Evolutionary conservation across 139 green algal genomes (phyloP).

Genomic region (Deuterostichococcus epilithicus): DNA sequence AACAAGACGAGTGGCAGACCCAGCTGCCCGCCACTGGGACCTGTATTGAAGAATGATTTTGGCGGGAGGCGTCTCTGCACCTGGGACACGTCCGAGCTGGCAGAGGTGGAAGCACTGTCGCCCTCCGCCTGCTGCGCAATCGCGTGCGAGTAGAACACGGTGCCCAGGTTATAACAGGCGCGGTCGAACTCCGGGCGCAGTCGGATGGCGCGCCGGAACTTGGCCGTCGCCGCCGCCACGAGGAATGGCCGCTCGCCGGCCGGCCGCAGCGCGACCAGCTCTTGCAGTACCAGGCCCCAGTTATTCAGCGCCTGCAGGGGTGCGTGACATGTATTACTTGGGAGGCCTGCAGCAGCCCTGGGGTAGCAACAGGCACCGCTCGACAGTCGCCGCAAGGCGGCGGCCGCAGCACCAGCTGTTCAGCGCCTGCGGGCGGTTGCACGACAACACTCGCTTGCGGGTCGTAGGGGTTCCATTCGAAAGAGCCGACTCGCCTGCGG

Average conservation of each 20-base stretch:
- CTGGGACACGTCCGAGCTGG: slow-evolving; percentile 4
- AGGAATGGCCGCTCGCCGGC: slow-evolving; percentile 29
- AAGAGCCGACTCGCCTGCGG: slow-evolving; percentile 35
- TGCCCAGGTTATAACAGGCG: slow-evolving; percentile 77
- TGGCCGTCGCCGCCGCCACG: slow-evolving; percentile 44
- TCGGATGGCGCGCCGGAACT: slow-evolving; percentile 65
- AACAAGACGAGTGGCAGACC: too few relatives aligned
- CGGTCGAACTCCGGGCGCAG: slow-evolving; percentile 70
- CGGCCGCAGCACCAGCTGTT: too few relatives aligned
- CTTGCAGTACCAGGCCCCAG: slow-evolving; percentile 75
- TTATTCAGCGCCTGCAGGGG: slow-evolving; percentile 67
- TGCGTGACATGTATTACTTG: background rate
- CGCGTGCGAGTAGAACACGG: slow-evolving; percentile 71
- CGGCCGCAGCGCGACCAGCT: slow-evolving; percentile 28
- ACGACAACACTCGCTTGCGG: background rate
- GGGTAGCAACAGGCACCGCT: too few relatives aligned
- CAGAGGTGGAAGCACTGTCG: background rate
- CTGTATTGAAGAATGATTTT: too few relatives aligned
- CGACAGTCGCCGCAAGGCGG: background rate
- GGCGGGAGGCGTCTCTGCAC: too few relatives aligned
- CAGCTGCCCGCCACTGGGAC: too few relatives aligned
- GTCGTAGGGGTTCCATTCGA: background rate
- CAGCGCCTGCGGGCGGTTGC: background rate
- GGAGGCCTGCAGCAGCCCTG: slow-evolving; percentile 52
- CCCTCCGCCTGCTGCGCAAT: slow-evolving; percentile 46